Conservation (phyloP, 2,329 filamentous ascomycete genomes). For the Apiospora malaysiana region DNA sequence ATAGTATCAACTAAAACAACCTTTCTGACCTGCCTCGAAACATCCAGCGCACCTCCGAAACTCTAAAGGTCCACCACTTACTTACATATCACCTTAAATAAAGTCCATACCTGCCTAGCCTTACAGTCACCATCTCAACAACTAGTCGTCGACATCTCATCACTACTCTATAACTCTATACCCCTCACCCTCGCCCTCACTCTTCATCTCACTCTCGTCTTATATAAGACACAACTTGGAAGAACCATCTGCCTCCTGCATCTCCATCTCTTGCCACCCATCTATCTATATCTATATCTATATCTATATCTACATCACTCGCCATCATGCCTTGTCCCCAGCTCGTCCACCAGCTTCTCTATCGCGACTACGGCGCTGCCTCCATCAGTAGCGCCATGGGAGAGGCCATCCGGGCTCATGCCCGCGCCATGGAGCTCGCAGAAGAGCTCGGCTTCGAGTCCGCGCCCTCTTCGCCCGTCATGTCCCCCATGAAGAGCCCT, state of each 20-base stretch:
- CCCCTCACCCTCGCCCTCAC: neutral
- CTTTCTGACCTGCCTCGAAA: conserved; percentile 10
- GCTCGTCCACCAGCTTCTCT: conserved; percentile 16
- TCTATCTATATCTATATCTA: neutral
- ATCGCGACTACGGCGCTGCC: conserved; percentile 10
- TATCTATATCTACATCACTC: no score
- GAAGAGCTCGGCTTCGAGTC: neutral
- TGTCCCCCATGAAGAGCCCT: neutral
- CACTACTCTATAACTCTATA: neutral
- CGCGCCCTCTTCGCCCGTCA: neutral
- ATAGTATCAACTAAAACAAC: neutral
- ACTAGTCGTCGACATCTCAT: neutral
- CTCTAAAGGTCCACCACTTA: neutral
- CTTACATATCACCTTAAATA: conserved; percentile 7
- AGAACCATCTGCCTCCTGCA: neutral
- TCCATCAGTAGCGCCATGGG: neutral
- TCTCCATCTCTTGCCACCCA: neutral
- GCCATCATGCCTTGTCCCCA: neutral
- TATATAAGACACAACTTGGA: neutral
- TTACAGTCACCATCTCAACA: neutral
- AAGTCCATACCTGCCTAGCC: neutral
- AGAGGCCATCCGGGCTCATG: conserved; percentile 6
- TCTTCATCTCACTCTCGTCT: neutral
- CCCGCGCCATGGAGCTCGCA: conserved; percentile 8
- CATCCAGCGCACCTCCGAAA: conserved; percentile 6